Base-by-base conservation (phyloP, 1,284 basidiomycete species). In the Sporisorium exsertum region DNA sequence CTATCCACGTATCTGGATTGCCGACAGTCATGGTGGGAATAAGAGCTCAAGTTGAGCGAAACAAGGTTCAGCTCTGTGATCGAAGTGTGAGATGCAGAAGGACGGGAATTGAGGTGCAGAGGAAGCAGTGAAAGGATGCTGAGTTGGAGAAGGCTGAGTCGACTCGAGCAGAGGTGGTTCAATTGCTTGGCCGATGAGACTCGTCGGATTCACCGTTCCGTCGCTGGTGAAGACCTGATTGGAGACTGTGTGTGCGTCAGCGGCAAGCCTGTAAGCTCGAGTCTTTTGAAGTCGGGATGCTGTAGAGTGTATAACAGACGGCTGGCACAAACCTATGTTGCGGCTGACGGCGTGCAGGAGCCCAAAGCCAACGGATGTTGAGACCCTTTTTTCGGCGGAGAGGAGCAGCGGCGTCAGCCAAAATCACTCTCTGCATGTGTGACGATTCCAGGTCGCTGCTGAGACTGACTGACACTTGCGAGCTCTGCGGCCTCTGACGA, bases 1-100 rank as follows among this genome's bases (percentile, higher is more conserved):
- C 76, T 67, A 86, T 82, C 73, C 80, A 82, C 13, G 67, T 64
- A 67, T 84, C 82, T 58, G 78, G 81, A 71, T 81, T 79, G 57
- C 80, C 80, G 71, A 76, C 53, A 5, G 68, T 53, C 65, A 68
- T 73, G 55, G 3, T 64, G 64, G 22, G 26, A 6, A 18, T 24
- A 46, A 55, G 8, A 60, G n/a, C 42, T 32, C 27, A 12, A 32
- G 3, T 32, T 22, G 54, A 56, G 51, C 51, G 9, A 26, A 24
- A 1, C 16, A 22, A n/a, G n/a, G 49, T 35, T 45, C 33, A 40
- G 52, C 46, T 32, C 8, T 15, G 47, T n/a, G 24, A 42, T 18
- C 15, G 22, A 20, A 26, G 8, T 22, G 40, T 20, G 24, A n/a
- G 15, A 15, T 20, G 37, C 12, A 40, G 5, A 35, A n/a, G 15